These are phyloP conservation scores for Tulasnella sp. DNA, from an alignment of 768 basidiomycete species.

Conservation along the genomic window DNA sequence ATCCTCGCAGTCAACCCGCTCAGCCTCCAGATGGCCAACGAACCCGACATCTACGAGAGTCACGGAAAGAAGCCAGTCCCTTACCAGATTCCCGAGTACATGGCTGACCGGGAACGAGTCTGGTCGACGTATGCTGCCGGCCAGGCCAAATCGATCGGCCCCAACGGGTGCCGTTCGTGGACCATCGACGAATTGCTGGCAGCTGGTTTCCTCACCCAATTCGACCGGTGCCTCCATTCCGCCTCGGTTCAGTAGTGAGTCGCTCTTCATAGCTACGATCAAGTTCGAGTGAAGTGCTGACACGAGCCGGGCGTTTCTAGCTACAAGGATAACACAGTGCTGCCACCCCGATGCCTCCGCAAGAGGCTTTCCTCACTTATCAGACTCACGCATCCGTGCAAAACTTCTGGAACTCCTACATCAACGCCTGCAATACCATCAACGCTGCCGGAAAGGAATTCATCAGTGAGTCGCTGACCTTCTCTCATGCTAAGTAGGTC, in stretches of 20 bases:
- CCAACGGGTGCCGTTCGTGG: conserved; percentile 46
- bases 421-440: conserved; percentile 19
- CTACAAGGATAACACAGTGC: too few species aligned
- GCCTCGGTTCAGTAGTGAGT: too few species aligned
- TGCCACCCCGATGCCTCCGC: too few species aligned
- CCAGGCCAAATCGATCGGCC: conserved; percentile 42
- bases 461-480: conserved; percentile 1
- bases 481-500: neutral
- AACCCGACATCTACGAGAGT: too few species aligned
- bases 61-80: conserved; percentile 39
- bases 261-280: too few species aligned
- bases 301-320: too few species aligned
- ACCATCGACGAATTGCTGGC: conserved; percentile 43
- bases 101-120: conserved; percentile 38
- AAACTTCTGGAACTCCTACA: conserved; percentile 29
- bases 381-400: conserved; percentile 25
- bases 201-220: conserved; percentile 42
- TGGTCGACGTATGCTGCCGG: conserved; percentile 27
- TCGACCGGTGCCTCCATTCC: too few species aligned
- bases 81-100: conserved; percentile 43
- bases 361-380: conserved; percentile 26
- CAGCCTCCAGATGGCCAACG: too few species aligned
- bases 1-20: too few species aligned
- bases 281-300: too few species aligned
- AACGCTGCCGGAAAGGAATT: neutral